These are phyloP conservation scores for Piloderma croceum DNA, from an alignment of 768 basidiomycete species.

Conservation along the genomic window DNA sequence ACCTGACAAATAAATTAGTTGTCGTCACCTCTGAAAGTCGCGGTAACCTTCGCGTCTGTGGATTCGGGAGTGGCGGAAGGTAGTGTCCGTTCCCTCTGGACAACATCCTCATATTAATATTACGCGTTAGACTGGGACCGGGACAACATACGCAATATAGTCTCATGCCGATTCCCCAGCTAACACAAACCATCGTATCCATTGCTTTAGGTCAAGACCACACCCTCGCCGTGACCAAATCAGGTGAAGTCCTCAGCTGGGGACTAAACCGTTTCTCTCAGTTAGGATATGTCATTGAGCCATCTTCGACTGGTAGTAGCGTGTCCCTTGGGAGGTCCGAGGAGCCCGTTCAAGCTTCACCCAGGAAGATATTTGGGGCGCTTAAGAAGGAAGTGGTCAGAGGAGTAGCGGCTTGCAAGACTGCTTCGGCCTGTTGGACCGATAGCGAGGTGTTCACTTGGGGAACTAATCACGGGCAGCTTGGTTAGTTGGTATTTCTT, in stretches of 20 bases:
- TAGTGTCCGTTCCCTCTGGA: no score
- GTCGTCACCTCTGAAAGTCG: conserved; percentile 68
- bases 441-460: conserved; percentile 68
- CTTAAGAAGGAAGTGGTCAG: conserved; percentile 72
- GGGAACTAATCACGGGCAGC: conserved; percentile 91
- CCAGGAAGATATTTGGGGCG: conserved; percentile 67
- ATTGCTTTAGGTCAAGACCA: conserved; percentile 94
- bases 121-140: conserved; percentile 58
- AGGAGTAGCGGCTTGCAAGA: conserved; percentile 84
- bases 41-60: conserved; percentile 78
- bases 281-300: conserved; percentile 79
- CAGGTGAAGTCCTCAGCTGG: conserved; percentile 86
- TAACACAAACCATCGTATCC: conserved; percentile 50
- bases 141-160: conserved; percentile 75
- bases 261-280: conserved; percentile 87
- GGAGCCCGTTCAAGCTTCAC: conserved; percentile 70
- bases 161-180: conserved; percentile 54
- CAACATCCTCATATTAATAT: conserved; percentile 5
- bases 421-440: conserved; percentile 88
- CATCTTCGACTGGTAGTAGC: conserved; percentile 25
- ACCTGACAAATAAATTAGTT: conserved; percentile 19
- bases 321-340: conserved; percentile 43
- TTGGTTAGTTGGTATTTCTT: conserved; percentile 48
- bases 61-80: conserved; percentile 87
- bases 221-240: conserved; percentile 75